Conservation (phyloP, 2,329 filamentous ascomycete species). For the Neonectria punicea region DNA sequence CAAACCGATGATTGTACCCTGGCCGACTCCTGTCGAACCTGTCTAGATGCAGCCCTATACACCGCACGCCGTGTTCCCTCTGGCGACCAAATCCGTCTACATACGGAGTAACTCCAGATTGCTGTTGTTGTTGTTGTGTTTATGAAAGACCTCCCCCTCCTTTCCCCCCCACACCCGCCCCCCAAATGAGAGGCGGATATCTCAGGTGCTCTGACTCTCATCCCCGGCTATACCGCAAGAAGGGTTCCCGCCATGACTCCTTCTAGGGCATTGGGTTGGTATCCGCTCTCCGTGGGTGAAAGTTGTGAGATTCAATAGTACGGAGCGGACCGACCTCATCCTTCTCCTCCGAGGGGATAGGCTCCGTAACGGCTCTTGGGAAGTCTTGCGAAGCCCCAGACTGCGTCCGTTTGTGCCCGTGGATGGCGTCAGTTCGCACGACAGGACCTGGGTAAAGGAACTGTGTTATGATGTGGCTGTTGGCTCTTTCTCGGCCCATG, state of each 20-base stretch:
- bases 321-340: conserved; percentile 41
- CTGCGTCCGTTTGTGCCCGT: conserved; percentile 41
- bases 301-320: conserved; percentile 37
- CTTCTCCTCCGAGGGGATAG: conserved; percentile 41
- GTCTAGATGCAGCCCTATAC: conserved; percentile 10
- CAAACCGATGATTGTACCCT: conserved; percentile 7
- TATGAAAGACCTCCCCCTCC: background rate
- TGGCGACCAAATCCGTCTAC: background rate
- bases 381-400: conserved; percentile 42
- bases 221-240: background rate
- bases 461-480: conserved; percentile 57
- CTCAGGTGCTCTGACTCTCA: background rate
- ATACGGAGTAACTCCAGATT: conserved; percentile 5
- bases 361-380: conserved; percentile 41
- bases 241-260: conserved; percentile 22
- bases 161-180: no score
- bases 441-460: conserved; percentile 61
- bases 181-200: no score
- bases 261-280: conserved; percentile 40
- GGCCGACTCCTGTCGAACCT: conserved; percentile 3
- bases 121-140: conserved; percentile 1
- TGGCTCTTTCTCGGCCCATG: conserved; percentile 49
- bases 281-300: conserved; percentile 42
- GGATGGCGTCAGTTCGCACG: conserved; percentile 46
- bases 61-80: conserved; percentile 5